Conservation (phyloP, 2,329 filamentous ascomycete genomes). For the Alternaria hordeiaustralica region DNA sequence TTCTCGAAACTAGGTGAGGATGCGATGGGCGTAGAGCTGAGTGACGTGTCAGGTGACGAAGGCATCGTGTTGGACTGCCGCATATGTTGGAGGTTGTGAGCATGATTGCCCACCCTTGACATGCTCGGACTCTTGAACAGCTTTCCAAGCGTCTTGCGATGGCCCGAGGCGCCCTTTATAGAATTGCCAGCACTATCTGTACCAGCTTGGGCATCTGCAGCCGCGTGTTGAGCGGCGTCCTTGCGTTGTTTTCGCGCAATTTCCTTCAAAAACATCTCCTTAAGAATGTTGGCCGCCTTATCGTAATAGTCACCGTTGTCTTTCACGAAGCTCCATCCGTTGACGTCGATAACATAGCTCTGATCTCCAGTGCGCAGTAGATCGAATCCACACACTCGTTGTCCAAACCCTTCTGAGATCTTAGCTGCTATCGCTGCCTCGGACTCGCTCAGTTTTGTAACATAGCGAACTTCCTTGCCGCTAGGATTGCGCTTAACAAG, state of each 20-base stretch:
- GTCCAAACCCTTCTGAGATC: constrained; percentile 90
- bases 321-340: constrained; percentile 99
- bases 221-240: constrained; percentile 44
- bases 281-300: constrained; percentile 83
- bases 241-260: constrained; percentile 65
- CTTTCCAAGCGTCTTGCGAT: constrained; percentile 60
- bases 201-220: constrained; percentile 44
- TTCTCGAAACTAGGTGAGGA: constrained; percentile 54
- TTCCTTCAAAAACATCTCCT: constrained; percentile 86
- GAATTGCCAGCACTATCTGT: constrained; percentile 24
- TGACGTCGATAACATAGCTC: constrained; percentile 98
- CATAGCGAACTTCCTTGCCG: constrained; percentile 95
- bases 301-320: constrained; percentile 99
- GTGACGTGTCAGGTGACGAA: constrained; percentile 55
- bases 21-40: constrained; percentile 51
- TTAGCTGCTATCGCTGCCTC: constrained; percentile 87
- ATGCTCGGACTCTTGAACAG: constrained; percentile 71
- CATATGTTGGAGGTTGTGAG: constrained; percentile 44
- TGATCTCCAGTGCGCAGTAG: constrained; percentile 84
- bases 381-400: constrained; percentile 95
- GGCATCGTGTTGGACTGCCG: constrained; percentile 45
- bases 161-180: constrained; percentile 46
- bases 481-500: constrained; percentile 95
- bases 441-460: constrained; percentile 80
- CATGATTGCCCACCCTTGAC: constrained; percentile 60